These are phyloP conservation scores for Fennellomyces sp. DNA, from an alignment of 371 early-diverging fungal genomes.

Conservation along the genomic window DNA sequence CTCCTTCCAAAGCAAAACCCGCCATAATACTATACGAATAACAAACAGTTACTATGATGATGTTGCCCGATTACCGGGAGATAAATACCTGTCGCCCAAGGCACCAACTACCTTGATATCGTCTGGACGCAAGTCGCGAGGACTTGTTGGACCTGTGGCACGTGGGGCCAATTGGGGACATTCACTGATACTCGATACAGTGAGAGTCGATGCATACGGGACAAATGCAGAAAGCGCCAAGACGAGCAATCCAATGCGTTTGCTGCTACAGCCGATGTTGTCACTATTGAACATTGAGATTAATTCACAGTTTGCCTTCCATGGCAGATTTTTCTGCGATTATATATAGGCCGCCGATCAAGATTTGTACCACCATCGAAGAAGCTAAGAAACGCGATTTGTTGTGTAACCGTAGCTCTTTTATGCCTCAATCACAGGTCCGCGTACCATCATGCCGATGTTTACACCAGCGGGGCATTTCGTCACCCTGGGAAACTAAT, in stretches of 20 bases:
- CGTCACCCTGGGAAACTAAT: not conserved
- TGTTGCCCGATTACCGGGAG: no score
- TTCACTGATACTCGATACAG: slow-evolving; percentile 9
- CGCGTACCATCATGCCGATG: not conserved
- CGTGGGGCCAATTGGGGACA: slow-evolving; percentile 24
- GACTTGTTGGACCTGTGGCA: slow-evolving; percentile 9
- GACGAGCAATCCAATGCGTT: not conserved
- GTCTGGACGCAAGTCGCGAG: slow-evolving; percentile 27
- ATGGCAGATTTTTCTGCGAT: not conserved
- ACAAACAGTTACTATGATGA: no score
- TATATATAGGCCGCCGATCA: not conserved
- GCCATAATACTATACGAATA: slow-evolving; percentile 33
- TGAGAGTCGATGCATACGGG: not conserved
- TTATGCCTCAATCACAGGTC: no score
- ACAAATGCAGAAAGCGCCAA: not conserved
- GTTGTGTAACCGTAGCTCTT: no score
- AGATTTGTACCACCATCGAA: not conserved
- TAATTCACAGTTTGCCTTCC: not conserved
- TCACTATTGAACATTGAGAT: not conserved
- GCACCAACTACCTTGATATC: slow-evolving; percentile 31
- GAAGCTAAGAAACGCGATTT: no score
- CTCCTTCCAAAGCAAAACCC: slow-evolving; percentile 33
- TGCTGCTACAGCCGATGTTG: not conserved
- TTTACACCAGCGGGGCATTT: not conserved
- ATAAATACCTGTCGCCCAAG: slow-evolving; percentile 36